A percentile compares a stretch with the other conserved stretches of the same genome.
phyloP scores from a whole-genome alignment of 139 green algal species.

The Picochlorum costavermella region DNA sequence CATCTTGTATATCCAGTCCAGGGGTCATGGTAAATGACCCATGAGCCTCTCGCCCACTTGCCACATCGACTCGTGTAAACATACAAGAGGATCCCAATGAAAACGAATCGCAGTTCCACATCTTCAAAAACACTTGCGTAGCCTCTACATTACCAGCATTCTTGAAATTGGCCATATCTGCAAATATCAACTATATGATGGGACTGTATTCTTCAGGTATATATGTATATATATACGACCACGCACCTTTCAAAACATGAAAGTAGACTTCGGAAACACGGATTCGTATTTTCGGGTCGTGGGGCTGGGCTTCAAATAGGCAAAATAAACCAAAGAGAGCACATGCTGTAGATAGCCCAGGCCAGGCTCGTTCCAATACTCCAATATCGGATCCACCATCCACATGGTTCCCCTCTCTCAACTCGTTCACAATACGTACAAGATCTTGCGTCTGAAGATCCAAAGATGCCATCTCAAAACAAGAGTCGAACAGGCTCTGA shows the following conservation, averaged over 20 bases:
- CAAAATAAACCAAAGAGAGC: constrained; percentile 16
- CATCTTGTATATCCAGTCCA: constrained; percentile 18
- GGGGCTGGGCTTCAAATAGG: constrained; percentile 22
- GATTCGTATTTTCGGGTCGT: constrained; percentile 11
- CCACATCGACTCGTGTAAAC: background rate
- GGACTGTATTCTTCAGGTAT: too few relatives aligned
- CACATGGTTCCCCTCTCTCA: too few relatives aligned
- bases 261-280: background rate
- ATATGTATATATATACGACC: too few relatives aligned
- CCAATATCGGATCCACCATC: too few relatives aligned
- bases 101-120: background rate
- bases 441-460: too few relatives aligned
- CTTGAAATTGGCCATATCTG: background rate
- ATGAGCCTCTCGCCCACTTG: background rate
- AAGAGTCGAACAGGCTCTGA: too few relatives aligned
- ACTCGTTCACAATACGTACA: too few relatives aligned
- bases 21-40: background rate
- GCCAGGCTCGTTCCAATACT: too few relatives aligned
- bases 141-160: background rate
- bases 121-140: background rate
- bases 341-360: background rate
- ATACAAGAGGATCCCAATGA: background rate
- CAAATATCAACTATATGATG: background rate
- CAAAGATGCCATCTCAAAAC: too few relatives aligned
- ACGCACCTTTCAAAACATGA: constrained; percentile 1